These are phyloP conservation scores for Porcisia deanei DNA, from an alignment of 208 protist genomes.

Conservation along the genomic window DNA sequence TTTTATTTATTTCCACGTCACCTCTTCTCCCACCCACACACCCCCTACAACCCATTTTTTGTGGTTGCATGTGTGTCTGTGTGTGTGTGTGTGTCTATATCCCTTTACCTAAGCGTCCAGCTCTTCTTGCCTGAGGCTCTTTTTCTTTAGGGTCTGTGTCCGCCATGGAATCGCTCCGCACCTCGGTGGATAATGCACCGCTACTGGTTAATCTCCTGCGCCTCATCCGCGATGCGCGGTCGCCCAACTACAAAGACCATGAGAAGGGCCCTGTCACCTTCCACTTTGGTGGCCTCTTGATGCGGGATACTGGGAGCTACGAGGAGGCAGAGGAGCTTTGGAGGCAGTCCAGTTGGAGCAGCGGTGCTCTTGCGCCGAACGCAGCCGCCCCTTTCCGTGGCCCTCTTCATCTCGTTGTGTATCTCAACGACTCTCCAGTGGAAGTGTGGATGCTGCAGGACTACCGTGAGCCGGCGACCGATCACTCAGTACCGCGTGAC, in stretches of 20 bases:
- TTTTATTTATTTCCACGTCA: no score
- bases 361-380: not conserved
- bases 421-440: slow-evolving; percentile 32
- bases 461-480: slow-evolving; percentile 40
- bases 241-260: slow-evolving; percentile 33
- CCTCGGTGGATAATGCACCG: slow-evolving; percentile 35
- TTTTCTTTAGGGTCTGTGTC: not conserved
- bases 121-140: not conserved
- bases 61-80: not conserved
- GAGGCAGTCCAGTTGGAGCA: slow-evolving; percentile 12
- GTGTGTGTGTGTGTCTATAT: not conserved
- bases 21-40: no score
- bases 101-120: not conserved
- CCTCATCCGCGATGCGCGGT: slow-evolving; percentile 48
- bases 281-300: slow-evolving; percentile 44
- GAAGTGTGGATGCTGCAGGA: slow-evolving; percentile 55
- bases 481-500: slow-evolving; percentile 39
- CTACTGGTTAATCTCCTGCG: slow-evolving; percentile 50
- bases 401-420: slow-evolving; percentile 43
- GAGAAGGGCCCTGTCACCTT: slow-evolving; percentile 31
- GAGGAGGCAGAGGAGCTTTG: slow-evolving; percentile 40
- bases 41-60: not conserved
- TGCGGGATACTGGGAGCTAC: slow-evolving; percentile 42
- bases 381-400: slow-evolving; percentile 24
- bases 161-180: slow-evolving; percentile 26